Conservation (phyloP, 2,329 filamentous ascomycete species). For the Pyrenochaeta sp. region DNA sequence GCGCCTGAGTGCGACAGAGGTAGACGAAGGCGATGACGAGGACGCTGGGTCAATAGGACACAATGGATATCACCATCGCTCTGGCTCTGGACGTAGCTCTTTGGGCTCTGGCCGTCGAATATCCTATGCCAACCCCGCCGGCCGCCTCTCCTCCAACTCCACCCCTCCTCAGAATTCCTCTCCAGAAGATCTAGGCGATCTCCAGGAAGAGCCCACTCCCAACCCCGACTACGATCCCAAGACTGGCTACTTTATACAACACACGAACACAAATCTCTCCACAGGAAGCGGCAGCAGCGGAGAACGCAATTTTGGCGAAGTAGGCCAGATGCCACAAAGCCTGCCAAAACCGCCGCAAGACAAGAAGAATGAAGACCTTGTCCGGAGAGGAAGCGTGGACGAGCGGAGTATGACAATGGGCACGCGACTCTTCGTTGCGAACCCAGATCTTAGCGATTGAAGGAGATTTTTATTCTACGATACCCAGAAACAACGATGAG, state of each 20-base stretch:
- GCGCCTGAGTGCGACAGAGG: slow-evolving; percentile 91
- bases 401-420: slow-evolving; percentile 79
- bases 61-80: slow-evolving; percentile 67
- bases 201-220: slow-evolving; percentile 56
- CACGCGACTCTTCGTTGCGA: slow-evolving; percentile 81
- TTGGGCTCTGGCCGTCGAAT: slow-evolving; percentile 53
- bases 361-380: slow-evolving; percentile 72
- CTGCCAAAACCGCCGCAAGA: slow-evolving; percentile 51
- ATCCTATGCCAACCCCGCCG: slow-evolving; percentile 49
- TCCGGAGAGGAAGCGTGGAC: slow-evolving; percentile 81
- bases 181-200: slow-evolving; percentile 47
- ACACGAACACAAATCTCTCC: slow-evolving; percentile 50
- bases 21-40: slow-evolving; percentile 86
- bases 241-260: slow-evolving; percentile 53
- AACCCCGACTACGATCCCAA: slow-evolving; percentile 46
- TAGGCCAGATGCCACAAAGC: slow-evolving; percentile 58
- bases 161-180: slow-evolving; percentile 59
- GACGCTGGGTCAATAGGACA: slow-evolving; percentile 60
- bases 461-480: slow-evolving; percentile 32
- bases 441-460: slow-evolving; percentile 71
- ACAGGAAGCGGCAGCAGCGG: slow-evolving; percentile 53
- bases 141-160: slow-evolving; percentile 59
- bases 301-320: slow-evolving; percentile 60
- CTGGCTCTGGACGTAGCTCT: slow-evolving; percentile 76
- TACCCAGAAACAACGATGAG: slow-evolving; percentile 42